phyloP scores from a whole-genome alignment of 352 stramenopile genomes.

The Globisporangium yorkense region DNA sequence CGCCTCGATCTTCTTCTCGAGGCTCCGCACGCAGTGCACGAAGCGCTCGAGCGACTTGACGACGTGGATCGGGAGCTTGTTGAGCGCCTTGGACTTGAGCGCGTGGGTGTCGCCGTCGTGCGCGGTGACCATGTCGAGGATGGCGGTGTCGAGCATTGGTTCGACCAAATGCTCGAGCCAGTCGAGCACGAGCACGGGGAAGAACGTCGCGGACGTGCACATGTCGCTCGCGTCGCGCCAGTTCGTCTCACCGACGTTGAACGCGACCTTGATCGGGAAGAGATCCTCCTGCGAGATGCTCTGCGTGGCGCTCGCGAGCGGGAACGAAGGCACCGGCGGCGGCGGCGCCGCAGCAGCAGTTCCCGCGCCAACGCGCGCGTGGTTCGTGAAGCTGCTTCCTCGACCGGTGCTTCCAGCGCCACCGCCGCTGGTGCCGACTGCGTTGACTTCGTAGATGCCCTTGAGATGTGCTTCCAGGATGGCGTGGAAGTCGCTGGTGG shows the following conservation, averaged over 20 bases:
- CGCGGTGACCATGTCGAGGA: constrained; percentile 25
- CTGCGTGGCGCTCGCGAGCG: constrained; percentile 3
- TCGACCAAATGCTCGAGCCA: constrained; percentile 76
- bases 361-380: neutral
- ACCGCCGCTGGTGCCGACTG: constrained; percentile 6
- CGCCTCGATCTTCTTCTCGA: constrained; percentile 30
- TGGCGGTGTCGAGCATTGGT: constrained; percentile 33
- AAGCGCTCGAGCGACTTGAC: constrained; percentile 64
- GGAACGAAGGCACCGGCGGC: constrained; percentile 19
- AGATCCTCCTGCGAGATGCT: constrained; percentile 32
- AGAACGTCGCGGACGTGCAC: constrained; percentile 17
- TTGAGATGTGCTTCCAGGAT: constrained; percentile 22
- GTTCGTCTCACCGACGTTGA: constrained; percentile 72
- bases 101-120: constrained; percentile 11
- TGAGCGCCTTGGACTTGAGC: constrained; percentile 34
- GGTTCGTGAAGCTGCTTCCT: constrained; percentile 1
- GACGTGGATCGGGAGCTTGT: constrained; percentile 46
- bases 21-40: constrained; percentile 33
- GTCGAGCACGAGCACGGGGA: constrained; percentile 58
- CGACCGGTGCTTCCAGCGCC: neutral
- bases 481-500: constrained; percentile 2
- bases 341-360: constrained; percentile 4
- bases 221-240: constrained; percentile 35
- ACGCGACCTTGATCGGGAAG: constrained; percentile 65
- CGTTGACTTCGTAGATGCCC: constrained; percentile 16